phyloP scores from a whole-genome alignment of 2,329 filamentous ascomycete genomes.

The Penicillium sp. region DNA sequence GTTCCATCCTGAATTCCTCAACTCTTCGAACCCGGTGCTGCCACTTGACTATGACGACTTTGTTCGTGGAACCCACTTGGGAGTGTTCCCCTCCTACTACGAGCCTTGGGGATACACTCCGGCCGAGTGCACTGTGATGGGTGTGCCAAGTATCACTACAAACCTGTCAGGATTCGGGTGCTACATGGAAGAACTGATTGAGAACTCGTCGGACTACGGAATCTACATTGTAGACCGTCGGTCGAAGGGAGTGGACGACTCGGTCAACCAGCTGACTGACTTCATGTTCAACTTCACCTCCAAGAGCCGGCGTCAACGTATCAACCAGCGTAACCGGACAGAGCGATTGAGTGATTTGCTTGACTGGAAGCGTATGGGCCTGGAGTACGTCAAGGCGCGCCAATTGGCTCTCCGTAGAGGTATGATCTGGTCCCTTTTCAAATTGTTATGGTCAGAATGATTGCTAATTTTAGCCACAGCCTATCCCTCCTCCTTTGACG shows the following conservation, averaged over 20 bases:
- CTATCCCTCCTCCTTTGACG: slow-evolving; percentile 81
- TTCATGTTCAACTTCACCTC: slow-evolving; percentile 92
- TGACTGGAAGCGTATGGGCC: slow-evolving; percentile 99
- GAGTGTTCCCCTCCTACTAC: slow-evolving; percentile 96
- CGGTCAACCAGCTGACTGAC: slow-evolving; percentile 88
- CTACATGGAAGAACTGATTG: slow-evolving; percentile 99
- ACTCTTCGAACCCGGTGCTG: slow-evolving; percentile 90
- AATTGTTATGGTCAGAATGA: background rate
- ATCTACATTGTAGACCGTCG: slow-evolving; percentile 98
- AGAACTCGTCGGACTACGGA: slow-evolving; percentile 96
- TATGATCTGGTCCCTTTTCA: slow-evolving; percentile 19
- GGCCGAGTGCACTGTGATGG: slow-evolving; percentile 98
- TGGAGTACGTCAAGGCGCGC: slow-evolving; percentile 98
- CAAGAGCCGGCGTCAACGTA: slow-evolving; percentile 93
- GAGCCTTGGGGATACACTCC: slow-evolving; percentile 99
- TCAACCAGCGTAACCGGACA: slow-evolving; percentile 97
- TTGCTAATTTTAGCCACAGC: slow-evolving; percentile 50
- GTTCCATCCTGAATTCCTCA: slow-evolving; percentile 97
- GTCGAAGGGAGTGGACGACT: slow-evolving; percentile 94
- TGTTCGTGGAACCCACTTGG: slow-evolving; percentile 92
- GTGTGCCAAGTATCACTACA: slow-evolving; percentile 95
- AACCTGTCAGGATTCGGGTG: slow-evolving; percentile 97
- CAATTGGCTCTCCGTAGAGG: slow-evolving; percentile 82
- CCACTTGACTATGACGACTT: slow-evolving; percentile 98
- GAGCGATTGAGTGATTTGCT: slow-evolving; percentile 92